A percentile compares a stretch with the other conserved stretches of the same genome.
These are phyloP conservation scores for Claviceps arundinis DNA, from an alignment of 2,329 filamentous ascomycete species.

Conservation along the genomic window DNA sequence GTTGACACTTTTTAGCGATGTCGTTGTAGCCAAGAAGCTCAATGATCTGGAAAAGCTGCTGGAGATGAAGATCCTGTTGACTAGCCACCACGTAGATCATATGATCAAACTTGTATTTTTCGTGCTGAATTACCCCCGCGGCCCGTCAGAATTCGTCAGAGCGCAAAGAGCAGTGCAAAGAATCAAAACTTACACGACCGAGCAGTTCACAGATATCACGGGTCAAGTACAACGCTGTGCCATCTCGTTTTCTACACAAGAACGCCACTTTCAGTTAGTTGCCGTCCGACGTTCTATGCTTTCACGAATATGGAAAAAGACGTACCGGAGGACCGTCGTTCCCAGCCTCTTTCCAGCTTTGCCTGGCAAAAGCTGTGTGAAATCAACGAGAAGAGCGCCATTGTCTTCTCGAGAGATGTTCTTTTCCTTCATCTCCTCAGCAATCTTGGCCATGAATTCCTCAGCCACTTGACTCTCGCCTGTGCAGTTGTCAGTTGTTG, in stretches of 20 bases:
- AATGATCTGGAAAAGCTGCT: slow-evolving; percentile 59
- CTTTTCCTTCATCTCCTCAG: slow-evolving; percentile 48
- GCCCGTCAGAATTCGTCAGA: neutral
- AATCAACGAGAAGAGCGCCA: slow-evolving; percentile 62
- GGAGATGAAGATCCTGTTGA: slow-evolving; percentile 59
- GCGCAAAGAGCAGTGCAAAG: neutral
- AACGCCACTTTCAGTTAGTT: neutral
- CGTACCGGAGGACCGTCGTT: slow-evolving; percentile 49
- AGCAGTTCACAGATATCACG: slow-evolving; percentile 66
- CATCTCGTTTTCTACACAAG: slow-evolving; percentile 44
- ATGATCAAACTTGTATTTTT: slow-evolving; percentile 56
- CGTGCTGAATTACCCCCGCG: slow-evolving; percentile 16
- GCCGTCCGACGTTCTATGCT: neutral
- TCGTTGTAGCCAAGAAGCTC: slow-evolving; percentile 58
- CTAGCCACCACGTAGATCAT: slow-evolving; percentile 70
- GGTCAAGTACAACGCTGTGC: slow-evolving; percentile 65
- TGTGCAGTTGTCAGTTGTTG: slow-evolving; percentile 13
- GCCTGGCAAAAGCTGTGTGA: slow-evolving; percentile 51
- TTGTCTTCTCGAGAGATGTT: slow-evolving; percentile 54
- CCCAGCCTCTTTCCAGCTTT: slow-evolving; percentile 58
- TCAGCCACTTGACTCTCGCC: slow-evolving; percentile 63
- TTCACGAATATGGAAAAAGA: neutral
- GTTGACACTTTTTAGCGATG: slow-evolving; percentile 53
- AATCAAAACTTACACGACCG: slow-evolving; percentile 30
- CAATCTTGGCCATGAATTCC: slow-evolving; percentile 51